These are phyloP conservation scores for Sporothrix inflata DNA, from an alignment of 2,329 filamentous ascomycete genomes.

Conservation along the genomic window DNA sequence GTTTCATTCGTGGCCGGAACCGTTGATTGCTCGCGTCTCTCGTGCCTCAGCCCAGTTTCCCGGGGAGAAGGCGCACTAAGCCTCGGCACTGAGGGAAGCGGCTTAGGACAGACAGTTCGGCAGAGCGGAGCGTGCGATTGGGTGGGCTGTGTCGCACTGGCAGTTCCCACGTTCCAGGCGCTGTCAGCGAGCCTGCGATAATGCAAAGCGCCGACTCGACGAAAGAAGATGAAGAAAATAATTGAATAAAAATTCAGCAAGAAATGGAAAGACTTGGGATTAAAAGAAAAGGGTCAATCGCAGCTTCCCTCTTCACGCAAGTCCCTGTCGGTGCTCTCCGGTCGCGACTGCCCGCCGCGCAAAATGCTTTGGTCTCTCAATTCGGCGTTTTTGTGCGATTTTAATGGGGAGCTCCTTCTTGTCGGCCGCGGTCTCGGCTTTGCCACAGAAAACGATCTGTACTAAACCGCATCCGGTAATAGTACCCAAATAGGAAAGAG, in stretches of 20 bases:
- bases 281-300: neutral
- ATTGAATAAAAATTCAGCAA: neutral
- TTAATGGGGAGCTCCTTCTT: constrained; percentile 5
- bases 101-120: constrained; percentile 19
- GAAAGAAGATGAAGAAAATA: neutral
- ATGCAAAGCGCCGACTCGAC: neutral
- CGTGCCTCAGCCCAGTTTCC: constrained; percentile 10
- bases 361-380: neutral
- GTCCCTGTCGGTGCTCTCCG: constrained; percentile 12
- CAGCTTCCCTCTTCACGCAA: neutral
- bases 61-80: constrained; percentile 27
- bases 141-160: neutral
- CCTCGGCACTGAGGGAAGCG: constrained; percentile 26
- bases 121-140: constrained; percentile 25
- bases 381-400: constrained; percentile 15
- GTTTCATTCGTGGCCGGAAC: constrained; percentile 17
- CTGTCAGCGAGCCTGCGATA: constrained; percentile 1
- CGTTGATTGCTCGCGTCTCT: constrained; percentile 4
- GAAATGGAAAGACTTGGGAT: neutral
- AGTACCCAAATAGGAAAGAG: constrained; percentile 34
- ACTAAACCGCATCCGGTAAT: constrained; percentile 31
- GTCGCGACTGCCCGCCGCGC: constrained; percentile 10
- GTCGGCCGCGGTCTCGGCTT: constrained; percentile 26
- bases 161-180: neutral
- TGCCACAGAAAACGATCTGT: neutral